Percentiles rank a stretch among this genome's conserved stretches.
Conservation (phyloP, 1,284 basidiomycete genomes). For the Cryptococcus hybrid region DNA sequence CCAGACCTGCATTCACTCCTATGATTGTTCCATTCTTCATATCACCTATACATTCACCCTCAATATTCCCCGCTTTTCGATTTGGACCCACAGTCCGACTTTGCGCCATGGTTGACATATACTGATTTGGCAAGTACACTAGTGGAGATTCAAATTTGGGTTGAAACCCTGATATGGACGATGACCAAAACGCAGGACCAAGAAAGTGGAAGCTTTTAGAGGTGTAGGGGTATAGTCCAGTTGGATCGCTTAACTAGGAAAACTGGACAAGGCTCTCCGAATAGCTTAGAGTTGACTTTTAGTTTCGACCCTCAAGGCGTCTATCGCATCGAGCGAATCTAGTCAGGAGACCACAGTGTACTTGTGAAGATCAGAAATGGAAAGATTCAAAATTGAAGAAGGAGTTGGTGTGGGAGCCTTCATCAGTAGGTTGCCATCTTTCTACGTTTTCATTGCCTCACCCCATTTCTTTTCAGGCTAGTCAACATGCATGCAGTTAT, state of each 20-base stretch:
- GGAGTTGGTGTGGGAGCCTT: constrained; percentile 39
- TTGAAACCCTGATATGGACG: constrained; percentile 16
- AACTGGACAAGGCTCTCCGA: constrained; percentile 8
- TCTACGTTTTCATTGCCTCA: not conserved
- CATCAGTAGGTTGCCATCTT: constrained; percentile 38
- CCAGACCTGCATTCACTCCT: too few species aligned
- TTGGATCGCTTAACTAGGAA: constrained; percentile 17
- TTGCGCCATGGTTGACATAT: constrained; percentile 42
- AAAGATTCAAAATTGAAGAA: constrained; percentile 49
- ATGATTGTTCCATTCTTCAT: constrained; percentile 44
- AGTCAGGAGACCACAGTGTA: too few species aligned
- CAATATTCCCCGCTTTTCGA: constrained; percentile 40
- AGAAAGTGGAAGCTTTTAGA: constrained; percentile 10
- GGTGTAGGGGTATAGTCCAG: constrained; percentile 15
- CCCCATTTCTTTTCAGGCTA: constrained; percentile 54
- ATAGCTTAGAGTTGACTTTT: constrained; percentile 37
- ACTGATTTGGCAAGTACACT: constrained; percentile 22
- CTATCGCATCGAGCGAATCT: constrained; percentile 14
- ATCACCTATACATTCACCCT: constrained; percentile 43
- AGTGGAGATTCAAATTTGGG: constrained; percentile 42
- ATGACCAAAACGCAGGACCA: constrained; percentile 3
- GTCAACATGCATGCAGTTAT: constrained; percentile 67
- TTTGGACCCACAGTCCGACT: constrained; percentile 37
- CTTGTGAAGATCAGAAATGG: constrained; percentile 37
- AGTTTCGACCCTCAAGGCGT: constrained; percentile 17